Conservation (phyloP, 345 rosid species). For the Ailanthus altissimus region DNA sequence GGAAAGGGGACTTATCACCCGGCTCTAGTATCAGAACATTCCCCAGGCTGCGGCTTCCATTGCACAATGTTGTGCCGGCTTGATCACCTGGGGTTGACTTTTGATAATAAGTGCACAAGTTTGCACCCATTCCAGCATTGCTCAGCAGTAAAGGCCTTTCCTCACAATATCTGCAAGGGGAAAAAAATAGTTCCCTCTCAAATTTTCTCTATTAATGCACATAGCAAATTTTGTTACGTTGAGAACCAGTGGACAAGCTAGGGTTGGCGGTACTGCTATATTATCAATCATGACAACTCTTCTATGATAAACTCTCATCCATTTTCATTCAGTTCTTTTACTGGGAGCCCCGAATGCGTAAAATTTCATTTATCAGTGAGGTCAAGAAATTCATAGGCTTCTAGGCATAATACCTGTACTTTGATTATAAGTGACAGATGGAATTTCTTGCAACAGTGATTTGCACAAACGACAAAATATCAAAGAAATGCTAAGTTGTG, state of each 20-base stretch:
- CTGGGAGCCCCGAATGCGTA: neutral
- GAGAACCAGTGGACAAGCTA: neutral
- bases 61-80: slow-evolving; percentile 50
- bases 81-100: slow-evolving; percentile 79
- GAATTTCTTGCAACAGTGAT: neutral
- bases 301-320: neutral
- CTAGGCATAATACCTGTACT: neutral
- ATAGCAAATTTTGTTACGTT: neutral
- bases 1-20: slow-evolving; percentile 92
- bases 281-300: neutral
- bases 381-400: neutral
- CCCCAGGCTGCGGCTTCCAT: slow-evolving; percentile 65
- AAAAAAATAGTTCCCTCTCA: neutral
- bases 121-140: slow-evolving; percentile 97
- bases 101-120: slow-evolving; percentile 87
- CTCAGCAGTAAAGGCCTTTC: slow-evolving; percentile 89
- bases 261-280: neutral
- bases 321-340: neutral
- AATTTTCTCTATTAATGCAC: slow-evolving; percentile 11
- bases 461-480: too few relatives aligned
- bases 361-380: neutral
- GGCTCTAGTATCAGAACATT: slow-evolving; percentile 73
- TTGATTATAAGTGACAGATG: neutral
- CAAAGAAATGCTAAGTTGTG: neutral
- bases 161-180: slow-evolving; percentile 76